A percentile compares a stretch with the other conserved stretches of the same genome.
Conservation (phyloP, 1,284 basidiomycete species). For the Fistulinella cinereoalba region DNA sequence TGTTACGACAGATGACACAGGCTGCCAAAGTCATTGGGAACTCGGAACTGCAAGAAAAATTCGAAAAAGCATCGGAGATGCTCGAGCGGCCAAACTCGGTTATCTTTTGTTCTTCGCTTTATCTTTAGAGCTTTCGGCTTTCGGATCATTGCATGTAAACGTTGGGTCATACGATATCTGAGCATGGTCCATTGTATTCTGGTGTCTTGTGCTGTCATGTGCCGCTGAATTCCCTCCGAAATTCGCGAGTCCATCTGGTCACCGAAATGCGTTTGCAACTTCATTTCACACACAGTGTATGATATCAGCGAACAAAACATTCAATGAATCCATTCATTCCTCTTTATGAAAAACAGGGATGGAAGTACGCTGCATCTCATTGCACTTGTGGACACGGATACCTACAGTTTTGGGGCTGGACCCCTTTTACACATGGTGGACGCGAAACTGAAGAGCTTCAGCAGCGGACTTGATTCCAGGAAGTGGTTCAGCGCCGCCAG, state of each 20-base stretch:
- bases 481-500: constrained; percentile 55
- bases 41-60: constrained; percentile 87
- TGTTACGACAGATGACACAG: constrained; percentile 92
- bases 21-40: constrained; percentile 98
- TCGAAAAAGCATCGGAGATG: constrained; percentile 84
- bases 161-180: too few species aligned
- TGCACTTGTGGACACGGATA: neutral
- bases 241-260: too few species aligned
- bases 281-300: too few species aligned
- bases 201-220: too few species aligned
- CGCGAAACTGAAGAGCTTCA: constrained; percentile 55
- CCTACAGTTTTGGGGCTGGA: neutral
- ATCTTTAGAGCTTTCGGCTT: constrained; percentile 37
- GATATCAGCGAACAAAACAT: too few species aligned
- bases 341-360: too few species aligned
- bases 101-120: constrained; percentile 89
- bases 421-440: constrained; percentile 9
- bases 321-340: too few species aligned
- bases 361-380: neutral
- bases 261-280: too few species aligned
- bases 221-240: too few species aligned
- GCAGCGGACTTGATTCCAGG: constrained; percentile 54
- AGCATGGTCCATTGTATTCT: too few species aligned
- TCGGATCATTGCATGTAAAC: too few species aligned
- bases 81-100: constrained; percentile 90